Conservation (phyloP, 306 rosid species). For the Arachis hypogaea region DNA sequence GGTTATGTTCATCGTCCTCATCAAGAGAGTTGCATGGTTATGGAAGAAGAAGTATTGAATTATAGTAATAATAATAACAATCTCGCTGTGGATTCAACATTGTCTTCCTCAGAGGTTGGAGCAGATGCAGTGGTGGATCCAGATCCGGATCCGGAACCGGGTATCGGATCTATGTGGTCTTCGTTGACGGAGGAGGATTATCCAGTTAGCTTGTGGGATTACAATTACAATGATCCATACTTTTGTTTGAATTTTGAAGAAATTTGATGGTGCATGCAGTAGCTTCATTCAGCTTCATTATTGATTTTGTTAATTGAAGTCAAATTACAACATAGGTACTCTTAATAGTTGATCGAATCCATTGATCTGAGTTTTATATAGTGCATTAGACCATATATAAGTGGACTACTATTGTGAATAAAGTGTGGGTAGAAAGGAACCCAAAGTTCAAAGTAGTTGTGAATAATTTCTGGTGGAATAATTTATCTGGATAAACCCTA, state of each 20-base stretch:
- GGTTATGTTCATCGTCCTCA: not conserved
- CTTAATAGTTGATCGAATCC: not conserved
- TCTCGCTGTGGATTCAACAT: slow-evolving; percentile 44
- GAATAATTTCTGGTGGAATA: not conserved
- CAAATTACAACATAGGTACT: not conserved
- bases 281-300: not conserved
- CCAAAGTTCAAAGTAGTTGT: not conserved
- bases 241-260: slow-evolving; percentile 58
- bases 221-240: slow-evolving; percentile 75
- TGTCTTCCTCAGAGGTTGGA: slow-evolving; percentile 32
- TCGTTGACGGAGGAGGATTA: slow-evolving; percentile 60
- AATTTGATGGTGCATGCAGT: not conserved
- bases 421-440: not conserved
- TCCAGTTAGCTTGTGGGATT: slow-evolving; percentile 70
- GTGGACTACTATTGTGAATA: not conserved
- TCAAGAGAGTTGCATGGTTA: slow-evolving; percentile 16
- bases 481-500: not conserved
- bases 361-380: not conserved
- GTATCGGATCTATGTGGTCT: slow-evolving; percentile 69
- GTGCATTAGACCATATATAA: no score
- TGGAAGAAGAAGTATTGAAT: slow-evolving; percentile 36
- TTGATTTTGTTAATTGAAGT: not conserved
- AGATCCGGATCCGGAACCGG: slow-evolving; percentile 37
- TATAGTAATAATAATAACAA: not conserved
- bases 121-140: slow-evolving; percentile 44